These are phyloP conservation scores for Tolypocladium paradoxum DNA, from an alignment of 2,329 filamentous ascomycete genomes.

Conservation along the genomic window DNA sequence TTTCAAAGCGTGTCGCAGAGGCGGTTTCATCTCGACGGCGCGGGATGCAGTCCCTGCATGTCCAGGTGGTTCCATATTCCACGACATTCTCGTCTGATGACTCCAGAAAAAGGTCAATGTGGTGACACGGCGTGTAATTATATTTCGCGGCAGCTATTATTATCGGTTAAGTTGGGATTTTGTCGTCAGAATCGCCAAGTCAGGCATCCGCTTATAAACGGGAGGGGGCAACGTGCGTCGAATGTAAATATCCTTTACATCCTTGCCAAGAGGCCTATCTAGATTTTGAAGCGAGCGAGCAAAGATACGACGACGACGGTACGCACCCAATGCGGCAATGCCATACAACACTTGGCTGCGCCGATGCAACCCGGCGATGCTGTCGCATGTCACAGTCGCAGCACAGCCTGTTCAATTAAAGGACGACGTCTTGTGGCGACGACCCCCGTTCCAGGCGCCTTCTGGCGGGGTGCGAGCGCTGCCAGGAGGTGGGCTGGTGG, in stretches of 20 bases:
- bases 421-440: not conserved
- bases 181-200: not conserved
- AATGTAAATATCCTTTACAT: no score
- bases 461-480: not conserved
- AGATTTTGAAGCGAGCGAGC: no score
- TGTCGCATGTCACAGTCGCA: not conserved
- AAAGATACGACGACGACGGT: not conserved
- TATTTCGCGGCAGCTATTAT: not conserved
- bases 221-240: no score
- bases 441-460: not conserved
- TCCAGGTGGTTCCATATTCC: not conserved
- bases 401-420: not conserved
- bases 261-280: no score
- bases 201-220: no score
- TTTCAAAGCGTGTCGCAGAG: not conserved
- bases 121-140: not conserved
- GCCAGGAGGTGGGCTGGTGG: not conserved
- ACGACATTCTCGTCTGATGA: not conserved
- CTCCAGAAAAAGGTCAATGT: not conserved
- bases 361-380: not conserved
- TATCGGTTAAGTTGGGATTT: not conserved
- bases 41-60: no score
- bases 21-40: not conserved
- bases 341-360: not conserved
- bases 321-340: not conserved